These are phyloP conservation scores for Breynia disticha DNA, from an alignment of 441 rosid genomes.

Conservation along the genomic window DNA sequence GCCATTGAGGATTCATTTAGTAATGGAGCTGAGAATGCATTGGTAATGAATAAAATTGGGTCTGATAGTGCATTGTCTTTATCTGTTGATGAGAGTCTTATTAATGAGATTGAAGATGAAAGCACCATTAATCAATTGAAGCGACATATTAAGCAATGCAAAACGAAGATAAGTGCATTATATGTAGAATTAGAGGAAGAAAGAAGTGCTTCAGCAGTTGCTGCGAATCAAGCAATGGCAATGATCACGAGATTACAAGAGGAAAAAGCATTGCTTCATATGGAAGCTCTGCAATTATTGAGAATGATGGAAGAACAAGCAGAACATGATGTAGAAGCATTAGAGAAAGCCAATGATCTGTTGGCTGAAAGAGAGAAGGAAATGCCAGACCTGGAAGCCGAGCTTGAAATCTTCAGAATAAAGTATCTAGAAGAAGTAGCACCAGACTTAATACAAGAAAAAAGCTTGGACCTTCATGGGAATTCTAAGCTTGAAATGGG, in stretches of 20 bases:
- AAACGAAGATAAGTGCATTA: slow-evolving; percentile 34
- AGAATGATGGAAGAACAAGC: slow-evolving; percentile 99
- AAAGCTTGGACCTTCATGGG: slow-evolving; percentile 14
- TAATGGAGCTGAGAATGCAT: slow-evolving; percentile 17
- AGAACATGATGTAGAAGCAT: slow-evolving; percentile 77
- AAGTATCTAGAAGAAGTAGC: slow-evolving; percentile 23
- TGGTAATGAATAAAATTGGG: slow-evolving; percentile 11
- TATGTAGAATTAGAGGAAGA: slow-evolving; percentile 88
- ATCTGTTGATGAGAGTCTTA: slow-evolving; percentile 1
- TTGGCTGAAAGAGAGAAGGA: slow-evolving; percentile 68
- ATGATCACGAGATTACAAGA: slow-evolving; percentile 93
- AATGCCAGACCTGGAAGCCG: slow-evolving; percentile 75
- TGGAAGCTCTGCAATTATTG: slow-evolving; percentile 83
- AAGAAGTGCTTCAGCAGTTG: slow-evolving; percentile 69
- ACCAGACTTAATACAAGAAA: slow-evolving; percentile 19
- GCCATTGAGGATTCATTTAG: slow-evolving; percentile 20
- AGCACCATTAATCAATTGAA: slow-evolving; percentile 39
- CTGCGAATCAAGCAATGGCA: slow-evolving; percentile 92
- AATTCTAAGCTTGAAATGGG: slow-evolving; percentile 2
- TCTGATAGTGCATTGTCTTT: slow-evolving; percentile 18
- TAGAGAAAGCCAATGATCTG: slow-evolving; percentile 61
- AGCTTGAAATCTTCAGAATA: slow-evolving; percentile 43
- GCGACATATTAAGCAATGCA: slow-evolving; percentile 57
- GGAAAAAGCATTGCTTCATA: slow-evolving; percentile 74
- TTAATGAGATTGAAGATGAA: slow-evolving; percentile 40